Conservation (phyloP, 108 stramenopile genomes). For the Asterionellopsis glacialis region DNA sequence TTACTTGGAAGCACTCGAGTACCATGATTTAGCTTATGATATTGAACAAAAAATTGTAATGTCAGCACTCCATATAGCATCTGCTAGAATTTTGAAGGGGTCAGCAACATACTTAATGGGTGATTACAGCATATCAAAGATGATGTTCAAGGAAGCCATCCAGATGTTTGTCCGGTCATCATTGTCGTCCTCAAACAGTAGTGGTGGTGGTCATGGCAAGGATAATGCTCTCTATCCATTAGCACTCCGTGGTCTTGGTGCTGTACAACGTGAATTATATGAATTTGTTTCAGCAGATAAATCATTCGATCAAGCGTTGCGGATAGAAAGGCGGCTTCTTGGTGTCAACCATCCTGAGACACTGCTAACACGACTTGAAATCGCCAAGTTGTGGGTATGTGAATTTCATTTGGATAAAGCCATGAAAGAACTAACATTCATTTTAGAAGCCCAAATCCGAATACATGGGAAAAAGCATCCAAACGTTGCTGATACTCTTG, state of each 20-base stretch:
- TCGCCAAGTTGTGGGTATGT: conserved; percentile 45
- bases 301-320: conserved; percentile 41
- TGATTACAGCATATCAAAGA: conserved; percentile 41
- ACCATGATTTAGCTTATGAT: conserved; percentile 50
- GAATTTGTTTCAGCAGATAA: conserved; percentile 48
- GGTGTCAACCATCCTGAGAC: conserved; percentile 56
- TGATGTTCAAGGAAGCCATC: conserved; percentile 54
- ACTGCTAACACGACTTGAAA: conserved; percentile 50
- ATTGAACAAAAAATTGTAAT: conserved; percentile 46
- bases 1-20: conserved; percentile 60
- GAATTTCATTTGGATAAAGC: conserved; percentile 40
- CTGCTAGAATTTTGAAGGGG: conserved; percentile 56
- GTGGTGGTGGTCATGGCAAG: no score
- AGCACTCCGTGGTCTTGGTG: conserved; percentile 44
- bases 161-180: conserved; percentile 35
- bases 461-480: conserved; percentile 62
- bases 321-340: conserved; percentile 41
- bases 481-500: conserved; percentile 54
- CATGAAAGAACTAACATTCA: conserved; percentile 29
- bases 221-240: no score
- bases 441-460: conserved; percentile 39
- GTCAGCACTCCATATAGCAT: conserved; percentile 54
- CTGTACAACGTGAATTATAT: conserved; percentile 46
- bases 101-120: conserved; percentile 55
- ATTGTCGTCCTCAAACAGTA: conserved; percentile 49